These are phyloP conservation scores for Clathrospora elynae DNA, from an alignment of 2,329 filamentous ascomycete species.

Conservation along the genomic window DNA sequence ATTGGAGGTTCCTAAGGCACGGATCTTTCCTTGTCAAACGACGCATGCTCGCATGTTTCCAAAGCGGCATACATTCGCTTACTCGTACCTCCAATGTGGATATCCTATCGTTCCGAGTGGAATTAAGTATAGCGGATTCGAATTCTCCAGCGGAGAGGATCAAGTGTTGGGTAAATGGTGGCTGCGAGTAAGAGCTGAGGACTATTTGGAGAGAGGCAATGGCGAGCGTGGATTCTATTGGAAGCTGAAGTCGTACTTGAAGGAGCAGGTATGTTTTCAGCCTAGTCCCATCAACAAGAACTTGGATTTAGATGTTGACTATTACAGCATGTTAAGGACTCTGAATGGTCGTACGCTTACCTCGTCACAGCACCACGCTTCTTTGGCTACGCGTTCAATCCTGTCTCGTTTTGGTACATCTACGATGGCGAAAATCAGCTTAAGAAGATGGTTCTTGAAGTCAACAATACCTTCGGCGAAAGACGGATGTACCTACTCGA, in stretches of 20 bases:
- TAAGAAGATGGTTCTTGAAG: conserved; percentile 70
- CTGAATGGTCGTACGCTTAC: conserved; percentile 69
- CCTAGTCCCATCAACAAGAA: not conserved
- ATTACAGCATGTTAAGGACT: conserved; percentile 61
- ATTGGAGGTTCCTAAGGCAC: conserved; percentile 28
- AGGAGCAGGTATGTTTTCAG: conserved; percentile 55
- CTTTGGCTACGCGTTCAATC: conserved; percentile 73
- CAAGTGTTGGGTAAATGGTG: conserved; percentile 52
- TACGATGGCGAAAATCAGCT: conserved; percentile 65
- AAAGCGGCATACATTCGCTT: conserved; percentile 68
- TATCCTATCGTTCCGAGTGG: conserved; percentile 69
- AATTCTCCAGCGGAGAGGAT: conserved; percentile 30
- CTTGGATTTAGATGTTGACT: conserved; percentile 4
- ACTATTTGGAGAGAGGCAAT: conserved; percentile 65
- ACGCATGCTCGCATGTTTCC: conserved; percentile 71
- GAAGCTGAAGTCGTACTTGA: conserved; percentile 67
- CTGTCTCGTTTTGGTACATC: conserved; percentile 79
- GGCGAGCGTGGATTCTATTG: conserved; percentile 61
- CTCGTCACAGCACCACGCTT: conserved; percentile 73
- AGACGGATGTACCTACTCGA: conserved; percentile 68
- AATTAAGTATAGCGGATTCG: conserved; percentile 23
- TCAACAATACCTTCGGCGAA: conserved; percentile 79
- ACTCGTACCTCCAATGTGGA: conserved; percentile 72
- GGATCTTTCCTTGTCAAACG: conserved; percentile 68
- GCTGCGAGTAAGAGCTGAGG: conserved; percentile 64